Base-by-base conservation (phyloP, 2,329 filamentous ascomycete genomes). In the Balansia obtecta region DNA sequence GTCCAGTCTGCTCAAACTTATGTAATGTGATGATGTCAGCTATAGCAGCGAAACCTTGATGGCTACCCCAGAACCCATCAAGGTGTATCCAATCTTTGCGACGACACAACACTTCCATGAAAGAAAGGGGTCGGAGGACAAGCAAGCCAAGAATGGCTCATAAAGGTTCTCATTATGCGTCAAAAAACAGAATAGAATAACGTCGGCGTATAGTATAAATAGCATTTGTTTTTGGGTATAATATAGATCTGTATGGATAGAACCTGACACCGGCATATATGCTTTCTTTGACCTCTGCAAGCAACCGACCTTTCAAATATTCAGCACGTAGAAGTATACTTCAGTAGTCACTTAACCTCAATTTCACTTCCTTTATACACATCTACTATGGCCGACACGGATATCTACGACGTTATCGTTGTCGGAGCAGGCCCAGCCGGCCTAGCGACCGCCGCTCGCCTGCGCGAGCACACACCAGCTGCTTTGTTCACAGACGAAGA, bases 401-500 rank as follows among this genome's bases (percentile, higher is more conserved):
- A 69, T 1, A 55, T 79, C 46, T 74, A 80, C 64, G 84, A 89
- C 60, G 79, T 89, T 8, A 67, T 87, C 52, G 84, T 88, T 60
- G 68, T 90, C 40, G 86, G 86, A 9, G 85, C 81, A 7, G 86
- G 87, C 0, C 85, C 86, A 4, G 85, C 81, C 55, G 85, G 86
- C 4, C 79, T 91, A 3, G 85, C 84, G 5, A 78, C 85, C 6
- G 85, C 87, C 9, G 80, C 85, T 1, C 77, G 86, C 4, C 74
- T 91, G 1, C 75, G 77, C 41, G 86, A 91, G 65, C 73, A 76
- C 50, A 85, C 84, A 0, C 86, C 86, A 0, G 86, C 83, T 0
- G 85, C 86, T 1, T 79, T 89, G 48, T 91, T 91, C 66, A 90
- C 86, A 0, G 86, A 91, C 60, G 85, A 87, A 56, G 87, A 91